Conservation (phyloP, 2,329 filamentous ascomycete species). For the Trichoderma lentiforme region DNA sequence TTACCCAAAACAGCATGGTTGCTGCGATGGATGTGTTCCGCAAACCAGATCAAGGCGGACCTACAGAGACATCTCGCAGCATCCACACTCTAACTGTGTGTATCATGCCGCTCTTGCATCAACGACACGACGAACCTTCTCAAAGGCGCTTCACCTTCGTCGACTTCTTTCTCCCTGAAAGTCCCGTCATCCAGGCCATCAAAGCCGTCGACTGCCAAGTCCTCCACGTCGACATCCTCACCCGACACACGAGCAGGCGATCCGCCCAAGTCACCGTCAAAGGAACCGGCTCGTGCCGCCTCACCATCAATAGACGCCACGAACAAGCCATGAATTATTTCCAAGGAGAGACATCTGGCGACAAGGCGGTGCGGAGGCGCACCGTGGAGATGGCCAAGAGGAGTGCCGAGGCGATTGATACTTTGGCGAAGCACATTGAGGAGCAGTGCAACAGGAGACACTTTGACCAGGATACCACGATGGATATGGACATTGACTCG, state of each 20-base stretch:
- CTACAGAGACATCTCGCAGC: constrained; percentile 21
- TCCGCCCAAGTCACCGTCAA: background rate
- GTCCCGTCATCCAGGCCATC: constrained; percentile 32
- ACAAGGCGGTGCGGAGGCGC: constrained; percentile 20
- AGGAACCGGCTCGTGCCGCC: constrained; percentile 6
- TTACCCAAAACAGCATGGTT: constrained; percentile 32
- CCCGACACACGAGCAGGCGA: constrained; percentile 13
- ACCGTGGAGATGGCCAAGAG: background rate
- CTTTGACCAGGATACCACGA: background rate
- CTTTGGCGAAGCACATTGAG: constrained; percentile 6
- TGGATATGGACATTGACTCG: background rate
- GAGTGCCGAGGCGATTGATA: background rate
- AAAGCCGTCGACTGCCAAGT: constrained; percentile 34
- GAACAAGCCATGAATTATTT: background rate
- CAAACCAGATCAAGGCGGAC: constrained; percentile 12
- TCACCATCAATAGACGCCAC: constrained; percentile 22
- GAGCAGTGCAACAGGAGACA: background rate
- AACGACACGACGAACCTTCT: background rate
- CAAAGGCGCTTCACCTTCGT: constrained; percentile 33
- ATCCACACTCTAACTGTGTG: constrained; percentile 44
- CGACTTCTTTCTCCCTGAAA: constrained; percentile 33
- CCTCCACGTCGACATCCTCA: constrained; percentile 36
- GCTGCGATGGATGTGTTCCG: constrained; percentile 37
- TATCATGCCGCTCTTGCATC: constrained; percentile 32
- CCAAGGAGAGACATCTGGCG: background rate